phyloP scores from a whole-genome alignment of 2,329 filamentous ascomycete genomes.

The Hortaea sp. region DNA sequence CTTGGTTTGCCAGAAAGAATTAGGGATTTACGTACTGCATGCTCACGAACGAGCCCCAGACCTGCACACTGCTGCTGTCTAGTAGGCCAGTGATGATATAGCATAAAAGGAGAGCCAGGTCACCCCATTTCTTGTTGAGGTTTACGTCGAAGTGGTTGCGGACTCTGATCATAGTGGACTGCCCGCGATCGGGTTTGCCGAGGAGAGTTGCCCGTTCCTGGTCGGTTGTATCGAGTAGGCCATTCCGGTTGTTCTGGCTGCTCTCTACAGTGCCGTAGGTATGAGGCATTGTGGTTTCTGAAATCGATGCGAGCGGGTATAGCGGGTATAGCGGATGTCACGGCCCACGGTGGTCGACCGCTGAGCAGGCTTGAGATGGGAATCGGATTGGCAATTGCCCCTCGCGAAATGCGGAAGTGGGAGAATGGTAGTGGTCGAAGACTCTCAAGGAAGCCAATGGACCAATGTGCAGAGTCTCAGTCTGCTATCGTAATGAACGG shows the following conservation, averaged over 20 bases:
- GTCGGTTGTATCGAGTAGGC: conserved; percentile 8
- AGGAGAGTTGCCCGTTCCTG: conserved; percentile 11
- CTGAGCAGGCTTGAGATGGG: too few relatives aligned
- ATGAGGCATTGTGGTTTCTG: background rate
- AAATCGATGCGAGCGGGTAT: background rate
- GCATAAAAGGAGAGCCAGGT: conserved; percentile 59
- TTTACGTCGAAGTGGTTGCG: conserved; percentile 33
- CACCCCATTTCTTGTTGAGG: conserved; percentile 53
- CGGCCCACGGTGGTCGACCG: too few relatives aligned
- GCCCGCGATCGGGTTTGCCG: conserved; percentile 2
- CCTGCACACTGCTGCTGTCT: conserved; percentile 65
- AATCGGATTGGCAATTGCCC: too few relatives aligned
- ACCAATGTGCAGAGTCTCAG: too few relatives aligned
- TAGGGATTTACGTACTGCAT: conserved; percentile 59
- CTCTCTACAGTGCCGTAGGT: conserved; percentile 10
- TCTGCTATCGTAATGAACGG: too few relatives aligned
- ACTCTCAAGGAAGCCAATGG: too few relatives aligned
- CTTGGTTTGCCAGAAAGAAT: conserved; percentile 4
- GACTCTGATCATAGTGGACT: conserved; percentile 3
- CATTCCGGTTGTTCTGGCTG: conserved; percentile 1
- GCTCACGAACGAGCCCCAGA: conserved; percentile 71
- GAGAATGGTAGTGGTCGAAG: too few relatives aligned
- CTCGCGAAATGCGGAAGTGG: too few relatives aligned
- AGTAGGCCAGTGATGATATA: conserved; percentile 70
- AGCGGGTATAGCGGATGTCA: conserved; percentile 6